Conservation (phyloP, 129 eudicot species). For the Flaveria bidentis region DNA sequence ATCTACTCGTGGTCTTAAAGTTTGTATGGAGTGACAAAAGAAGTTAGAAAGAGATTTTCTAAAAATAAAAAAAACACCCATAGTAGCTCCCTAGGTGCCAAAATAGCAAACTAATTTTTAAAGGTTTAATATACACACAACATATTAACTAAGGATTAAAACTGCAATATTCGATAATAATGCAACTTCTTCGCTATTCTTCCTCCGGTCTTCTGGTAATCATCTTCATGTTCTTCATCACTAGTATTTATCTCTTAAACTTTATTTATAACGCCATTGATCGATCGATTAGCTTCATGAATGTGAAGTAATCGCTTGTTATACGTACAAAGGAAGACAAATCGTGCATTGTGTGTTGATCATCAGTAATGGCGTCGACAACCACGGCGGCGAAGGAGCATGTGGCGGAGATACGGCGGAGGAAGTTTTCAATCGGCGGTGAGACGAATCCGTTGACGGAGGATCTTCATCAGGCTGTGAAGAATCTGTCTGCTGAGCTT, state of each 20-base stretch:
- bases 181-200: not conserved
- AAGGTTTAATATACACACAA: not conserved
- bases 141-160: not conserved
- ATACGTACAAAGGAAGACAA: not conserved
- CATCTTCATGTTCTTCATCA: not conserved
- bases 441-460: conserved; percentile 49
- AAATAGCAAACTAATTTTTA: not conserved
- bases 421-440: conserved; percentile 56
- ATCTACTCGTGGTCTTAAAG: too few species aligned
- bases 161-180: not conserved
- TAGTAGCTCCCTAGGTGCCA: too few species aligned
- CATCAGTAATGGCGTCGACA: conserved; percentile 6
- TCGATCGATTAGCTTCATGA: not conserved
- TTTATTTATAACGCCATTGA: not conserved
- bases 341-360: not conserved
- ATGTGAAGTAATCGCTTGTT: not conserved
- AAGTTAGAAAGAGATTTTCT: too few species aligned
- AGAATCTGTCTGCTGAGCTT: conserved; percentile 63
- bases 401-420: conserved; percentile 53
- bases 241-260: not conserved
- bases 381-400: conserved; percentile 43
- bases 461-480: conserved; percentile 64
- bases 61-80: too few species aligned
- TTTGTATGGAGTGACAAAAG: too few species aligned
- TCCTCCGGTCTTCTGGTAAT: not conserved